These are phyloP conservation scores for Pleomassaria siparia DNA, from an alignment of 2,329 filamentous ascomycete genomes.

Conservation along the genomic window DNA sequence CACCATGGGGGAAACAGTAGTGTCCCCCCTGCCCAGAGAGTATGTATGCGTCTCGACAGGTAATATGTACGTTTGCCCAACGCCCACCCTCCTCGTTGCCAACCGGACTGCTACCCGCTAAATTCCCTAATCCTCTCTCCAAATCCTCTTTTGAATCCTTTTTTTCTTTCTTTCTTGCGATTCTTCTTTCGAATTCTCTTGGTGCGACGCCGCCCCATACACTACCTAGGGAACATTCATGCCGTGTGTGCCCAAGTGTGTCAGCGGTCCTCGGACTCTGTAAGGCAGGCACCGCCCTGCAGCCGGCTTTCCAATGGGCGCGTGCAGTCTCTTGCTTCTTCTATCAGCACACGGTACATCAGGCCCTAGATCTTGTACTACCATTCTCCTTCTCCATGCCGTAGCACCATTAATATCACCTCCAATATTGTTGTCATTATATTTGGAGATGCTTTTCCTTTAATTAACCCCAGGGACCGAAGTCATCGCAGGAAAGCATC, in stretches of 20 bases:
- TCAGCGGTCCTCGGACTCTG: constrained; percentile 25
- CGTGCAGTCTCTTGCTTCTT: constrained; percentile 23
- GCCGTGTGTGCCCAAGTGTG: constrained; percentile 20
- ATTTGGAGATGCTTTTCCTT: constrained; percentile 24
- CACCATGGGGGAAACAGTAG: constrained; percentile 9
- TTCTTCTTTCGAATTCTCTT: constrained; percentile 20
- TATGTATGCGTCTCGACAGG: constrained; percentile 10
- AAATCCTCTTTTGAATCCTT: no score
- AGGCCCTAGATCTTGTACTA: constrained; percentile 33
- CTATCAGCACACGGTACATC: constrained; percentile 22
- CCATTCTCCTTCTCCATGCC: constrained; percentile 27
- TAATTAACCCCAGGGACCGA: constrained; percentile 22
- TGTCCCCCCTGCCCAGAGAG: constrained; percentile 12
- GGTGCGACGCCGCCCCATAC: constrained; percentile 33
- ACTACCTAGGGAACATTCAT: constrained; percentile 25
- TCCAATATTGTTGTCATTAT: constrained; percentile 33
- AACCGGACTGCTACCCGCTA: constrained; percentile 21
- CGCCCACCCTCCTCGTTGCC: constrained; percentile 13
- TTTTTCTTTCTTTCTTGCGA: no score
- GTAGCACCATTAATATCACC: constrained; percentile 34
- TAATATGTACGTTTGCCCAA: constrained; percentile 17
- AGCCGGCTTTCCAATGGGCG: constrained; percentile 16
- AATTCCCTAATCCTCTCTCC: no score
- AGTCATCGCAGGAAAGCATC: constrained; percentile 19
- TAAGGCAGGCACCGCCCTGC: constrained; percentile 22